Evolutionary conservation across 2,329 filamentous ascomycete species (phyloP), one percentile per base, ranked within the genome.

Genomic region (Endothia cerciana): DNA sequence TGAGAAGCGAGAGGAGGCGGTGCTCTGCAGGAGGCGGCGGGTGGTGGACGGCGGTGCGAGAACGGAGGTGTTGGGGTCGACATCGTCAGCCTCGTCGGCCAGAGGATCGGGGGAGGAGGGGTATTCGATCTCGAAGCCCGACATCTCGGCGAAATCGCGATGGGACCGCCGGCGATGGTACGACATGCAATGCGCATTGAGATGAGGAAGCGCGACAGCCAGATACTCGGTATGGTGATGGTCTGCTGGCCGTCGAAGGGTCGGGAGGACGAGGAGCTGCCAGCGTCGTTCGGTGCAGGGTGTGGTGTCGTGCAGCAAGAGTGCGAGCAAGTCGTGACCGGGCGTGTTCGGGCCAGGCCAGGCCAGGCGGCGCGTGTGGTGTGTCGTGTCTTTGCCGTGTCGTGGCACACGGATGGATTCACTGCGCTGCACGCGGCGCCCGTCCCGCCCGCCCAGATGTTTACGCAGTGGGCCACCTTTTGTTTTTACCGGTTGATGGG

Each of bases 1-100:
- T 72, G 64, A 66, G 67, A 59, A 80, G 72, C 40, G 80, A 75
- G 28, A 76, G 67, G 68, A 81, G 77, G 36, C 76, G 56, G 80
- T 78, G 70, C 80, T 84, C 49, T 78, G 80, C 22, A 83, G 81
- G 65, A 81, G 74, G 71, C 79, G 80, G 28, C 66, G 64, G 43
- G 64, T 58, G 13, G 66, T 65, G n/a, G 66, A 65, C n/a, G 66
- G 66, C 40, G 60, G 66, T 28, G 49, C 63, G 33, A 36, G 56
- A 22, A 64, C 41, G 2, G 61, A 63, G 51, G 53, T 43, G 25
- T 49, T 41, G 17, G 64, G 63, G 66, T 74, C 77, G 64, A 70
- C 71, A 63, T 73, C 70, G 64, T 76, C 71, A n/a, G 74, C 72
- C 55, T 77, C 78, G 73, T 80, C 66, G 60, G 60, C 73, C 63